Evolutionary conservation across 192 early-diverging fungal genomes (phyloP).

Genomic region (Coemansia sp.): DNA sequence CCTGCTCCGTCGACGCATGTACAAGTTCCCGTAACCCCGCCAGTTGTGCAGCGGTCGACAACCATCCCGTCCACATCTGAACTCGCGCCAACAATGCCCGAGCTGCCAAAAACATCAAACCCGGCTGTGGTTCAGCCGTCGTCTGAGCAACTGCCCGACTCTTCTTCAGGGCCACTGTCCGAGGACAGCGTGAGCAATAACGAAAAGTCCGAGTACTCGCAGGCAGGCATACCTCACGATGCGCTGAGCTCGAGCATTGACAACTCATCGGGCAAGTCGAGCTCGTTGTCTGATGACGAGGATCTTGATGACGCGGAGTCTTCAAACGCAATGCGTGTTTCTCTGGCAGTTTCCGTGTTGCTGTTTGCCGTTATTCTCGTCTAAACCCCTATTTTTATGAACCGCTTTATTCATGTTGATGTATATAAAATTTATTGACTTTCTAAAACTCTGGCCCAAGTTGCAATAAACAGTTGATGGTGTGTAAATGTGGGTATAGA

Average conservation of each 20-base stretch:
- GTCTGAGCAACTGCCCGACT: not conserved
- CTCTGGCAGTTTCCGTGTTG: not conserved
- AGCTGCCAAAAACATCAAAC: conserved; percentile 1
- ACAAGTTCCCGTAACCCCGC: not conserved
- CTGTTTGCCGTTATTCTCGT: not conserved
- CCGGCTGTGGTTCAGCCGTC: not conserved
- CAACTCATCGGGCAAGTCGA: not conserved
- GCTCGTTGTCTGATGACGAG: not conserved
- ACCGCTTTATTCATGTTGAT: not conserved
- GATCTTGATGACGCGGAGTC: not conserved
- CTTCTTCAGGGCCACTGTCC: not conserved
- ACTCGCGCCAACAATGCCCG: not conserved
- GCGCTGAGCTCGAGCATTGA: not conserved
- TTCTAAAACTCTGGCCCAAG: not conserved
- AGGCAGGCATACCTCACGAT: not conserved
- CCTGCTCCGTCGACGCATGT: not conserved
- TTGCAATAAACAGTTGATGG: not conserved
- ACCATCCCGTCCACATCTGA: not conserved
- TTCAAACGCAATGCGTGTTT: not conserved
- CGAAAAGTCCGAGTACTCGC: not conserved
- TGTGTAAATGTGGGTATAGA: not conserved
- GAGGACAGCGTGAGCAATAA: not conserved
- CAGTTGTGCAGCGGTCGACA: not conserved
- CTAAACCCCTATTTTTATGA: not conserved
- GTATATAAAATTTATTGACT: conserved; percentile 9